A percentile compares a stretch with the other conserved stretches of the same genome.
phyloP scores from a whole-genome alignment of 2,329 filamentous ascomycete species.

The Fusarium sp. region DNA sequence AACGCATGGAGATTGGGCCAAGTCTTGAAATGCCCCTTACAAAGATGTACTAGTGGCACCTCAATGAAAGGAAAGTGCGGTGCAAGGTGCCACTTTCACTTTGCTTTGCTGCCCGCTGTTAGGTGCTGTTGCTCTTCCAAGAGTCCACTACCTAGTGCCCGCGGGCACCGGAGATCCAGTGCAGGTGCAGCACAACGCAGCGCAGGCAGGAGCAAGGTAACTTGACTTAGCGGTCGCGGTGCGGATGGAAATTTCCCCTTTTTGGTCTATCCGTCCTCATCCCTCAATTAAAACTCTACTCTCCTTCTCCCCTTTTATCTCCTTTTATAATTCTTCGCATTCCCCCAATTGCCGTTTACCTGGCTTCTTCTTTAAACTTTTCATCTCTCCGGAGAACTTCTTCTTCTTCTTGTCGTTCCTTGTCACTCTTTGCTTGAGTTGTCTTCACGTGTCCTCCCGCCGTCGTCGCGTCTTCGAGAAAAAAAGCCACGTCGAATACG shows the following conservation, averaged over 20 bases:
- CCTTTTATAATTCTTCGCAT: slow-evolving; percentile 41
- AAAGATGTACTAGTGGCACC: slow-evolving; percentile 38
- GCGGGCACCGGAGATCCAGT: slow-evolving; percentile 38
- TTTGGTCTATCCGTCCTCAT: slow-evolving; percentile 44
- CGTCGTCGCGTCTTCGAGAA: slow-evolving; percentile 40
- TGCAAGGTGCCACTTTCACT: slow-evolving; percentile 44
- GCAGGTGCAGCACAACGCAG: slow-evolving; percentile 23
- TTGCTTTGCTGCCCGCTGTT: slow-evolving; percentile 3
- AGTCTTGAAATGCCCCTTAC: slow-evolving; percentile 32
- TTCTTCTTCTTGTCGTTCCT: slow-evolving; percentile 54
- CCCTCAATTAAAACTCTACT: slow-evolving; percentile 42
- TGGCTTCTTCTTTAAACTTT: slow-evolving; percentile 31
- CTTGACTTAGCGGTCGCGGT: slow-evolving; percentile 10
- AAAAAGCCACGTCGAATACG: slow-evolving; percentile 39
- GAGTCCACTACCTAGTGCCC: slow-evolving; percentile 3
- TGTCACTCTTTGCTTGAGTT: slow-evolving; percentile 42
- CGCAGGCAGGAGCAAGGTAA: slow-evolving; percentile 4
- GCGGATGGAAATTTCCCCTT: slow-evolving; percentile 54
- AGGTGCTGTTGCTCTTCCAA: background rate
- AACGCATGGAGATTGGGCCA: slow-evolving; percentile 38
- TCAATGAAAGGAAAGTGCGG: slow-evolving; percentile 36
- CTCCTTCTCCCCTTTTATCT: slow-evolving; percentile 45
- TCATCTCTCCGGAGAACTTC: slow-evolving; percentile 44
- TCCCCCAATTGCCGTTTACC: slow-evolving; percentile 36
- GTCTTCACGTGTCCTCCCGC: slow-evolving; percentile 43